Evolutionary conservation across 768 basidiomycete species (phyloP).

Genomic region (Aureoboletus auriporus): DNA sequence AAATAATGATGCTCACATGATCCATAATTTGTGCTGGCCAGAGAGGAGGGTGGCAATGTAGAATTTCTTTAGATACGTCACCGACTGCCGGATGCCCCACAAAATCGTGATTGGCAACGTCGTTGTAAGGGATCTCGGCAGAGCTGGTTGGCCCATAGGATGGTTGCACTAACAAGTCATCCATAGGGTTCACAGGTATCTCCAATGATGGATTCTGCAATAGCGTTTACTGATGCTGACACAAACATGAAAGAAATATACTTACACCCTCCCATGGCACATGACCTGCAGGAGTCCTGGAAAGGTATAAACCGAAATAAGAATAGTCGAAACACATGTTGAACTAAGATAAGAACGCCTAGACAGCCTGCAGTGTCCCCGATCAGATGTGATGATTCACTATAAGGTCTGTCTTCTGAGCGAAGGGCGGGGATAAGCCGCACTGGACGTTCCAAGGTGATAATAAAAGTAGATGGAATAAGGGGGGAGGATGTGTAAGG

Average conservation of each 20-base stretch:
- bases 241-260: background rate
- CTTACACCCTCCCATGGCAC: constrained; percentile 6
- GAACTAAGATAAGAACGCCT: background rate
- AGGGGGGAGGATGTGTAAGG: too few species aligned
- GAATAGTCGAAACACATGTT: background rate
- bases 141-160: background rate
- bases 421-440: background rate
- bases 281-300: background rate
- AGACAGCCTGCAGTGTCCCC: background rate
- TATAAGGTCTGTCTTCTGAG: background rate
- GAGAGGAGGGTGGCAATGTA: background rate
- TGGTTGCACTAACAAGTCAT: background rate
- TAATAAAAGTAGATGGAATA: too few species aligned
- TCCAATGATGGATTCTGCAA: background rate
- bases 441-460: background rate
- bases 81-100: background rate
- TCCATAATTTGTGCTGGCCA: background rate
- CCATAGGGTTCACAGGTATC: constrained; percentile 1
- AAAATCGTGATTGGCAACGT: background rate
- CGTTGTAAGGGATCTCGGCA: too few species aligned
- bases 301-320: background rate
- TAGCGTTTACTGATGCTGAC: background rate
- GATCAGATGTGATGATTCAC: too few species aligned
- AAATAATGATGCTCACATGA: constrained; percentile 5
- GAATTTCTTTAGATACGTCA: background rate